Evolutionary conservation across 805 yeast species (phyloP).

Genomic region (Vanderwaltozyma tropicalis): DNA sequence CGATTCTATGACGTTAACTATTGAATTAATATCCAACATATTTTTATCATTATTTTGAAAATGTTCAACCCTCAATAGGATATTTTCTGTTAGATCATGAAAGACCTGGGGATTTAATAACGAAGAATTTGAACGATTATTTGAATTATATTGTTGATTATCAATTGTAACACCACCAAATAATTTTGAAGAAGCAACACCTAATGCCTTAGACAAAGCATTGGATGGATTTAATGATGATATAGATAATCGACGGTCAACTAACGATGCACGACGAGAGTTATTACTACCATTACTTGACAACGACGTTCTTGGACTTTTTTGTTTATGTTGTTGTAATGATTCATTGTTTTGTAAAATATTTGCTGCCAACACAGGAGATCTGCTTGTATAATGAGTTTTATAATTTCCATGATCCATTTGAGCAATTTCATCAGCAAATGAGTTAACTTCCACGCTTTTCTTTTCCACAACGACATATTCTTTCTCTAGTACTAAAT

Average conservation of each 20-base stretch:
- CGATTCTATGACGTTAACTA: slow-evolving; percentile 47
- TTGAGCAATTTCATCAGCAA: slow-evolving; percentile 80
- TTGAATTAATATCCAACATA: slow-evolving; percentile 13
- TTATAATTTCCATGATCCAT: slow-evolving; percentile 5
- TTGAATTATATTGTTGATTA: slow-evolving; percentile 16
- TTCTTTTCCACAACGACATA: slow-evolving; percentile 92
- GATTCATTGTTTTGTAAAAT: slow-evolving; percentile 1
- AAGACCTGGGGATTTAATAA: slow-evolving; percentile 21
- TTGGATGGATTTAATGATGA: slow-evolving; percentile 67
- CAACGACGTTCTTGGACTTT: slow-evolving; percentile 23
- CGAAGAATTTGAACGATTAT: slow-evolving; percentile 8
- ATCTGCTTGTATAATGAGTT: neutral
- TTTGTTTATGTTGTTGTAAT: slow-evolving; percentile 2
- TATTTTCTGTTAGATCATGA: slow-evolving; percentile 25
- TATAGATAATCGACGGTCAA: slow-evolving; percentile 54
- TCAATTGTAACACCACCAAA: slow-evolving; percentile 43
- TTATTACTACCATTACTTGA: slow-evolving; percentile 40
- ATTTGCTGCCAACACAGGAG: neutral
- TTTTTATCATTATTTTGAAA: slow-evolving; percentile 4
- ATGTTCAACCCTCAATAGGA: slow-evolving; percentile 21
- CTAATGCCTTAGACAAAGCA: slow-evolving; percentile 80
- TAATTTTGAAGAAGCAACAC: slow-evolving; percentile 76
- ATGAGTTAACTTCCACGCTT: slow-evolving; percentile 87
- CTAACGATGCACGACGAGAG: slow-evolving; percentile 50
- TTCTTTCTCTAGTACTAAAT: slow-evolving; percentile 59